phyloP scores from a whole-genome alignment of 371 early-diverging fungal genomes.

The Mucor sp. region DNA sequence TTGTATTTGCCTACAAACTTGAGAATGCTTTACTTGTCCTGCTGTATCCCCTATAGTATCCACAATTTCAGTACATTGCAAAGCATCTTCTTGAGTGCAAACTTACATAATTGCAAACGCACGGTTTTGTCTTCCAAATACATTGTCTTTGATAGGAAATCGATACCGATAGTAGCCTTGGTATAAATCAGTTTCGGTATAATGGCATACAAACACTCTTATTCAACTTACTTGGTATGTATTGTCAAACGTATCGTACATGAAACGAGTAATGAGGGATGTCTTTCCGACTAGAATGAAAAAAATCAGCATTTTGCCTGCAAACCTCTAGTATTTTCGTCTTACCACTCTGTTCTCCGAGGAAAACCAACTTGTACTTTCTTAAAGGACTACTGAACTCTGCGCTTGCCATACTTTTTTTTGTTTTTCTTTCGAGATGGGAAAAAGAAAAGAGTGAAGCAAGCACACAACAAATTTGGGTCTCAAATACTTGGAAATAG shows the following conservation, averaged over 20 bases:
- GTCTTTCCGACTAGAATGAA: slow-evolving; percentile 93
- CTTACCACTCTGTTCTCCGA: slow-evolving; percentile 97
- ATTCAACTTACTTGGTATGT: slow-evolving; percentile 81
- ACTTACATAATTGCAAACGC: slow-evolving; percentile 89
- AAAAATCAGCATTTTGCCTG: neutral
- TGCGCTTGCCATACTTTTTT: slow-evolving; percentile 28
- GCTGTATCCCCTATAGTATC: slow-evolving; percentile 92
- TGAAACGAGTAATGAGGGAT: slow-evolving; percentile 97
- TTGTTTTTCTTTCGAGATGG: slow-evolving; percentile 5
- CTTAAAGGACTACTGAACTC: slow-evolving; percentile 67
- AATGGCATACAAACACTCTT: neutral
- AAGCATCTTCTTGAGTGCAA: neutral
- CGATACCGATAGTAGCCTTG: slow-evolving; percentile 99
- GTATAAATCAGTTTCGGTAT: neutral
- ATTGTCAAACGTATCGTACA: slow-evolving; percentile 99
- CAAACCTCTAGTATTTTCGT: neutral
- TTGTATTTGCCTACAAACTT: neutral
- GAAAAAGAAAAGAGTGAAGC: slow-evolving; percentile 6
- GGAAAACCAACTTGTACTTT: slow-evolving; percentile 92
- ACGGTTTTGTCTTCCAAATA: slow-evolving; percentile 96
- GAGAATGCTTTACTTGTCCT: slow-evolving; percentile 75
- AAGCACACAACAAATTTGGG: neutral
- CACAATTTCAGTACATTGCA: neutral
- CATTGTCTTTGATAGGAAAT: slow-evolving; percentile 99
- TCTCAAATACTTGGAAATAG: neutral